A percentile compares a stretch with the other conserved stretches of the same genome.
Evolutionary conservation across 371 early-diverging fungal genomes (phyloP).

Genomic region (Mortierella sp.): DNA sequence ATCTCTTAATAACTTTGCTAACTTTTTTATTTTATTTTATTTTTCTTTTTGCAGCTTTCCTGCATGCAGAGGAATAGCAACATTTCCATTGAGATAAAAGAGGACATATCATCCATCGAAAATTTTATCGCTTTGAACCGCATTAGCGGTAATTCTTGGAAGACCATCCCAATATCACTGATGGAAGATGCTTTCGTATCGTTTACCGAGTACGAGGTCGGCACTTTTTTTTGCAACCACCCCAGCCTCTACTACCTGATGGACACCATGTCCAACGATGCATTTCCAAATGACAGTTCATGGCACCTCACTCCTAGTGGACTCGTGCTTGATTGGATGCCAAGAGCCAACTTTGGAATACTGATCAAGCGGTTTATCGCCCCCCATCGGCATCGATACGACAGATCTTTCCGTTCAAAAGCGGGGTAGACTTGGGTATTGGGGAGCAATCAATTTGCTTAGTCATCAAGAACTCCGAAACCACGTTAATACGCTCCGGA

Average conservation of each 20-base stretch:
- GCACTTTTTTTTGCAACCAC: slow-evolving; percentile 12
- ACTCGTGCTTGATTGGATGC: slow-evolving; percentile 1
- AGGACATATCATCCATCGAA: slow-evolving; percentile 9
- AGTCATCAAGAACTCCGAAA: slow-evolving; percentile 5
- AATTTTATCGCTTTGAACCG: slow-evolving; percentile 12
- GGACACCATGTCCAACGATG: not conserved
- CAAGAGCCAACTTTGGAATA: slow-evolving; percentile 6
- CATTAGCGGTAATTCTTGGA: slow-evolving; percentile 5
- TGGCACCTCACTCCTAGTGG: slow-evolving; percentile 5
- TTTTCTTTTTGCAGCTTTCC: slow-evolving; percentile 2
- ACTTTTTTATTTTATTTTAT: not conserved
- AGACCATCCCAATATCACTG: slow-evolving; percentile 9
- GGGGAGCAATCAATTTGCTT: slow-evolving; percentile 11
- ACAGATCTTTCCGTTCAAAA: not conserved
- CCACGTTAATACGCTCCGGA: slow-evolving; percentile 21
- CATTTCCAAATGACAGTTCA: slow-evolving; percentile 5
- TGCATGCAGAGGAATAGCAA: slow-evolving; percentile 13
- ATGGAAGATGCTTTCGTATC: slow-evolving; percentile 16
- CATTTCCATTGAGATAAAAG: not conserved
- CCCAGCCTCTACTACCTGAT: slow-evolving; percentile 16
- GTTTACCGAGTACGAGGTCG: slow-evolving; percentile 14
- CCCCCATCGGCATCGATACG: slow-evolving; percentile 6
- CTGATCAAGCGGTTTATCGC: slow-evolving; percentile 19
- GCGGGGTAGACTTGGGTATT: not conserved
- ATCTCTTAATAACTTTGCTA: not conserved